Evolutionary conservation across 1,284 basidiomycete genomes (phyloP), one percentile per base, ranked within the genome.

Genomic region (Volvariella surrecta): DNA sequence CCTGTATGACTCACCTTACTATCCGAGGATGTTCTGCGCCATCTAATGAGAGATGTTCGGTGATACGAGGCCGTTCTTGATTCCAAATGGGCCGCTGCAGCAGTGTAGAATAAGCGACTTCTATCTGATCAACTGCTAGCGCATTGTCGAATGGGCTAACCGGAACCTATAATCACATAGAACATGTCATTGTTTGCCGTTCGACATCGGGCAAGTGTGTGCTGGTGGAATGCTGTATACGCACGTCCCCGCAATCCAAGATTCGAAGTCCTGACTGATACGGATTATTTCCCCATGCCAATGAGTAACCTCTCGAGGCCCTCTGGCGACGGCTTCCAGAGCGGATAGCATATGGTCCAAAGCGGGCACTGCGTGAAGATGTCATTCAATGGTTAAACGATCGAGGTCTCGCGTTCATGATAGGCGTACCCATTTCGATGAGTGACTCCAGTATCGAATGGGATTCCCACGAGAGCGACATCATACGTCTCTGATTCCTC

Each of bases 181-280:
- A 45, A 39, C 18, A 39, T 44, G 38, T n/a, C 37, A 32, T 32
- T 17, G 16, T 15, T 6, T 18, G 32, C 9, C 37, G 40, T 32
- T 31, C 16, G 10, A 15, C 7, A 15, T 35, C 15, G 6, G 7
- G 34, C 6, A 35, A 4, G 34, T 6, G 11, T 28, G 24, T 6
- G 24, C 6, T 28, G 11, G 11, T 11, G 6, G 24, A 11, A 11
- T 28, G 11, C 24, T 6, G 24, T n/a, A n/a, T n/a, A 55, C 67
- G 47, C 52, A 84, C 82, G 60, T 90, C 87, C 44, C 86, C 88
- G 50, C 88, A 90, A 52, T 90, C 87, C n/a, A 89, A 57, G 45
- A 89, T 66, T 48, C 70, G 79, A 21, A 67, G 61, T 8, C 73
- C 76, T 35, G 64, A 62, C 9, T 64, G 59, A 52, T 80, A 89